Percentiles rank a stretch among this genome's conserved stretches.
Evolutionary conservation across 495 filamentous ascomycete species (phyloP).

Genomic region (Halenospora varia): DNA sequence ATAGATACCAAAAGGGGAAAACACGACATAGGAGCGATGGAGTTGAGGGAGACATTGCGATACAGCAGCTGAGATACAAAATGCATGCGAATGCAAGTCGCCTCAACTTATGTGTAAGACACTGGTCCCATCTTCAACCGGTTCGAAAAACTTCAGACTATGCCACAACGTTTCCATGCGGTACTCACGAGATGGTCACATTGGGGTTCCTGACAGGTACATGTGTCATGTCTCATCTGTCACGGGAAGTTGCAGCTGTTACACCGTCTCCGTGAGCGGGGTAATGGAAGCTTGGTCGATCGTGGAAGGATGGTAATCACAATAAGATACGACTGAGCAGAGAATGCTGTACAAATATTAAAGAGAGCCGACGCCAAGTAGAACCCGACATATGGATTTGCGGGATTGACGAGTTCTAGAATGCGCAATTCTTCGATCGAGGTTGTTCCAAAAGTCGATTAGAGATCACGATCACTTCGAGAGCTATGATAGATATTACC

Average conservation of each 20-base stretch:
- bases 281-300: not conserved
- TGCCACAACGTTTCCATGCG: not conserved
- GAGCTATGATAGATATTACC: no score
- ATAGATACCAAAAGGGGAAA: not conserved
- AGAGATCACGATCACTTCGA: no score
- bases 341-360: no score
- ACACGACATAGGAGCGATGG: not conserved
- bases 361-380: no score
- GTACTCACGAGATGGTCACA: slow-evolving; percentile 1
- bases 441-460: no score
- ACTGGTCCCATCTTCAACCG: not conserved
- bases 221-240: slow-evolving; percentile 1
- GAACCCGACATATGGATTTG: no score
- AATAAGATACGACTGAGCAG: not conserved
- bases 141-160: not conserved
- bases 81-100: not conserved
- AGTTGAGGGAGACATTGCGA: not conserved
- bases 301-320: not conserved
- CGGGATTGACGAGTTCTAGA: no score
- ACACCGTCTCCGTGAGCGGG: no score
- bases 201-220: not conserved
- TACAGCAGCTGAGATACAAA: not conserved
- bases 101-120: not conserved
- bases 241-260: not conserved
- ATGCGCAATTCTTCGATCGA: no score